Evolutionary conservation across 2,329 filamentous ascomycete species (phyloP), one percentile per base, ranked within the genome.

Genomic region (Phoma herbarum): DNA sequence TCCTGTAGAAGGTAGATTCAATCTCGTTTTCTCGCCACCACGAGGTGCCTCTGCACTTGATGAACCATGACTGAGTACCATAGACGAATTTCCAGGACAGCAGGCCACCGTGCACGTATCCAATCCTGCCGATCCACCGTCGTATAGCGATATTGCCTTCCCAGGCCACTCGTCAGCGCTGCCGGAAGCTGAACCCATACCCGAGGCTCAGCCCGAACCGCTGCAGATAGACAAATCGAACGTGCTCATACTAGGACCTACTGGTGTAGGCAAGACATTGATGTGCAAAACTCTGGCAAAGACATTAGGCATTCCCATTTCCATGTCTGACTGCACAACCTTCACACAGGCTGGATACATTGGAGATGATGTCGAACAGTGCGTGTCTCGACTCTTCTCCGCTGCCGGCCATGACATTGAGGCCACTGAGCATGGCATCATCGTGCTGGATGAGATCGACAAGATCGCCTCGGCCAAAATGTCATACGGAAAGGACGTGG

Each of bases 321-420:
- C 91, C 62, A 97, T 97, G 78, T 94, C 92, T 61, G 94, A 98
- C 77, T 98, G 94, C 77, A 97, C 95, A 49, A 91, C 93, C 6
- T 93, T 98, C 64, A 98, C 94, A 0, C 94, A 97, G 79, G 94
- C 94, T 4, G 94, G 95, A 25, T 99, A 99, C 70, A 97, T 99
- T 66, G 95, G 95, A 28, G 94, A 98, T 73, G 95, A 99, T 74
- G 94, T 94, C n/a, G 95, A 99, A 74, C 89, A 92, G 0, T 97
- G 94, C 69, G 92, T 99, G 39, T 92, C 97, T 72, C 86, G 95
- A 43, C 83, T 99, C 25, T 83, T 99, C 10, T 91, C 96, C 54
- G 93, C 96, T 59, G 88, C 94, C 9, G 94, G 96, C 75, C 96
- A 96, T 76, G 91, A 96, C 67, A 86, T 95, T 26, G 87, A 88